These are phyloP conservation scores for Neurospora discreta DNA, from an alignment of 495 filamentous ascomycete genomes.

Conservation along the genomic window DNA sequence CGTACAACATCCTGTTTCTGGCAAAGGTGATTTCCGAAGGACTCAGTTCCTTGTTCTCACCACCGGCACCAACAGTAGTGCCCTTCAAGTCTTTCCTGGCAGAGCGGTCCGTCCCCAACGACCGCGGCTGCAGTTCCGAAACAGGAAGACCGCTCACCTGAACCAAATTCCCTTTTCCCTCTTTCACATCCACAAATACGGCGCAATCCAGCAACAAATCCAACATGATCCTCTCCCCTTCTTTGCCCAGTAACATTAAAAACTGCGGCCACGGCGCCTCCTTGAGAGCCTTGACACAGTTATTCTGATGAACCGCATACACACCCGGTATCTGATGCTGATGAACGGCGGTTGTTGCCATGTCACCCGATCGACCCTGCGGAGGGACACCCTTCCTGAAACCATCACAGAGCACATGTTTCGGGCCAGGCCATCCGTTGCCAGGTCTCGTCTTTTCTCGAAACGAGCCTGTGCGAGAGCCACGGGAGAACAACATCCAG, in stretches of 20 bases:
- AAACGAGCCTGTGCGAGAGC: not conserved
- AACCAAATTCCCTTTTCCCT: slow-evolving; percentile 48
- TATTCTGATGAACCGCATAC: slow-evolving; percentile 52
- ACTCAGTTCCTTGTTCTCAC: slow-evolving; percentile 10
- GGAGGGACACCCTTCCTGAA: slow-evolving; percentile 36
- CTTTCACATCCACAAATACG: slow-evolving; percentile 56
- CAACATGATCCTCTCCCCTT: slow-evolving; percentile 75
- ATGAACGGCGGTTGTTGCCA: not conserved
- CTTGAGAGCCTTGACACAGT: slow-evolving; percentile 59
- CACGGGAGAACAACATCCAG: slow-evolving; percentile 53
- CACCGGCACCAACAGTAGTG: not conserved
- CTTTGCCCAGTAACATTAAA: slow-evolving; percentile 57
- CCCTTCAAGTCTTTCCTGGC: slow-evolving; percentile 3
- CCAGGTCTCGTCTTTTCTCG: not conserved
- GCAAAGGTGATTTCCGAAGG: slow-evolving; percentile 64
- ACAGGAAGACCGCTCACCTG: slow-evolving; percentile 63
- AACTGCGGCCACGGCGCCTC: slow-evolving; percentile 59
- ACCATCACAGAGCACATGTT: slow-evolving; percentile 71
- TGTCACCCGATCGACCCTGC: not conserved
- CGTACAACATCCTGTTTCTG: slow-evolving; percentile 79
- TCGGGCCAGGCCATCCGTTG: slow-evolving; percentile 32
- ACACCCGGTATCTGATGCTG: slow-evolving; percentile 32
- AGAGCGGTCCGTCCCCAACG: not conserved
- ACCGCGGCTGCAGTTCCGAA: slow-evolving; percentile 22
- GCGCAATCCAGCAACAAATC: slow-evolving; percentile 67